Conservation (phyloP, 345 rosid genomes). For the Hypericum perforatum region DNA sequence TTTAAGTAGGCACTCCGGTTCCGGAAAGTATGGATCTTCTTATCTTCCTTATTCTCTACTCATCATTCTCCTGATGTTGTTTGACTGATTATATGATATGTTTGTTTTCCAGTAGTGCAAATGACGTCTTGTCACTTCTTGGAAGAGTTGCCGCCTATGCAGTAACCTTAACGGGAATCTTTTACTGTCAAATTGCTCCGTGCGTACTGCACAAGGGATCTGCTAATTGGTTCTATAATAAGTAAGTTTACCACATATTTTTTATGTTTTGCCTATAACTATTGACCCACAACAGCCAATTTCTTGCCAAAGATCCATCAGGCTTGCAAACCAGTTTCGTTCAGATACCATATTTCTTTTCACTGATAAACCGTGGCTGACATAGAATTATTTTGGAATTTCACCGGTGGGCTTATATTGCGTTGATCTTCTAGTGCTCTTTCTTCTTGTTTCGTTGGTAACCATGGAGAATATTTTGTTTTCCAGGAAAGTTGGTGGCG, state of each 20-base stretch:
- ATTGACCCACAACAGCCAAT: too few species aligned
- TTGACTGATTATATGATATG: constrained; percentile 7
- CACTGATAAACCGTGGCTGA: too few species aligned
- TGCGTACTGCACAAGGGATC: constrained; percentile 31
- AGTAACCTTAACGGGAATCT: constrained; percentile 65
- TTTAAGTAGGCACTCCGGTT: constrained; percentile 62
- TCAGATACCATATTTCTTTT: too few species aligned
- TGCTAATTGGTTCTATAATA: constrained; percentile 24
- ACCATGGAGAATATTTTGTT: constrained; percentile 9
- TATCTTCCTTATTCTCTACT: background rate
- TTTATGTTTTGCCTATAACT: background rate
- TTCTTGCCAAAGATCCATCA: too few species aligned
- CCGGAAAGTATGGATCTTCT: constrained; percentile 45
- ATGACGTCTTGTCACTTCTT: constrained; percentile 59
- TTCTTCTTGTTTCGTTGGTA: too few species aligned
- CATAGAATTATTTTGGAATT: background rate
- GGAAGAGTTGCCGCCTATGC: constrained; percentile 59
- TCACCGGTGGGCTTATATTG: background rate
- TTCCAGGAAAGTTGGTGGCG: constrained; percentile 36
- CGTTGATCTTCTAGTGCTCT: too few species aligned
- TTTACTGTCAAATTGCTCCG: constrained; percentile 46
- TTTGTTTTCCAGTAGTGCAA: constrained; percentile 42
- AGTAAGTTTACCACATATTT: constrained; percentile 40
- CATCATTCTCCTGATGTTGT: constrained; percentile 3
- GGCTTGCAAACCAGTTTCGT: too few species aligned